Conservation (phyloP, 2,329 filamentous ascomycete genomes). For the Botrytis deweyae region DNA sequence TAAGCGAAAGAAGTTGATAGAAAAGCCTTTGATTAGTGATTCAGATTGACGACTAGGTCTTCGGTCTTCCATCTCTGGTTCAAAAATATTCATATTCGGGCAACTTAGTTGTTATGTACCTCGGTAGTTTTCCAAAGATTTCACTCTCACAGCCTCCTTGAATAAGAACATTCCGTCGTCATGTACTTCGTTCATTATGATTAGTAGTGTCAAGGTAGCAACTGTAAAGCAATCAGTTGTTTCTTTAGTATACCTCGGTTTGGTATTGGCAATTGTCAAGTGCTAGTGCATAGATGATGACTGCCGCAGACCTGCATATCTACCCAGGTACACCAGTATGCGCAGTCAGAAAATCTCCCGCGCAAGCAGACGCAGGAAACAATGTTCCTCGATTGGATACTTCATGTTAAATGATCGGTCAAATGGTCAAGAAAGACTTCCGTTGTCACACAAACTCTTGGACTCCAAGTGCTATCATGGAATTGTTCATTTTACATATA, state of each 20-base stretch:
- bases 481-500: background rate
- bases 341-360: background rate
- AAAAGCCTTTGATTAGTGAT: background rate
- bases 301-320: background rate
- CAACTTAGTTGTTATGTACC: background rate
- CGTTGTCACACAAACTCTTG: background rate
- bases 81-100: background rate
- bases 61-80: too few relatives aligned
- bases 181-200: background rate
- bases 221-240: background rate
- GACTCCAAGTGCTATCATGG: background rate
- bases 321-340: background rate
- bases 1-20: background rate
- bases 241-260: background rate
- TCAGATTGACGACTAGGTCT: background rate
- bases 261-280: background rate
- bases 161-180: too few relatives aligned
- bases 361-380: background rate
- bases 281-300: background rate
- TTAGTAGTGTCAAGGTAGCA: background rate
- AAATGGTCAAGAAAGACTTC: background rate
- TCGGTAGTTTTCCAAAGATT: background rate
- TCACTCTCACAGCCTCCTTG: too few relatives aligned
- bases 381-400: background rate
- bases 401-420: background rate